phyloP scores from a whole-genome alignment of 257 asterid genomes.

The Solanum rostratum region DNA sequence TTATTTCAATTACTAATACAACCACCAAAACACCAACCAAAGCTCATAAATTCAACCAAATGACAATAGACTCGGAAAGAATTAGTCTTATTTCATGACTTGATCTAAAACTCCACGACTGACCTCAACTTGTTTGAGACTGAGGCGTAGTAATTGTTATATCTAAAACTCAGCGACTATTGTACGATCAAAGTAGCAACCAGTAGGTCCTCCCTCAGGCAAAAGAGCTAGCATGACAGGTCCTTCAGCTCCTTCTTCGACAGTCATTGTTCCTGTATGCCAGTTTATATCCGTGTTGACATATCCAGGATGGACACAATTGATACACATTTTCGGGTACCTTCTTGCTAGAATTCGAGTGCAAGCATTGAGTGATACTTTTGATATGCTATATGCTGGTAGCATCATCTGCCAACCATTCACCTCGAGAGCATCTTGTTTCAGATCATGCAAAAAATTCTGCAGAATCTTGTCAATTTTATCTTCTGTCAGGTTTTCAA shows the following conservation, averaged over 20 bases:
- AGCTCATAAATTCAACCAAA: neutral
- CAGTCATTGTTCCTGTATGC: constrained; percentile 45
- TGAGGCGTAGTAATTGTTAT: neutral
- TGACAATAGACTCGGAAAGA: neutral
- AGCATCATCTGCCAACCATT: constrained; percentile 79
- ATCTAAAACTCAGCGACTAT: constrained; percentile 34
- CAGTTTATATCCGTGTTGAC: constrained; percentile 64
- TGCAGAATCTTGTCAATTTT: constrained; percentile 41
- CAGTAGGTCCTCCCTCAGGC: constrained; percentile 60
- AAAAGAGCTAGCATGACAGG: constrained; percentile 56
- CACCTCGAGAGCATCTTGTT: constrained; percentile 36
- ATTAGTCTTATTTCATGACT: neutral
- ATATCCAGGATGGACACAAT: constrained; percentile 72
- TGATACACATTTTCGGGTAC: constrained; percentile 52
- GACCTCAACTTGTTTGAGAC: neutral
- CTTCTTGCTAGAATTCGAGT: constrained; percentile 63
- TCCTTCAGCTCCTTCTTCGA: constrained; percentile 65
- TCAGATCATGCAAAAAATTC: constrained; percentile 38
- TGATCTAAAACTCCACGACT: neutral
- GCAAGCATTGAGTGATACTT: constrained; percentile 61
- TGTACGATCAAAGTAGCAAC: constrained; percentile 62
- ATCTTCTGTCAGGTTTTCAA: constrained; percentile 49
- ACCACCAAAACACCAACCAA: neutral
- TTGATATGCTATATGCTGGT: constrained; percentile 76
- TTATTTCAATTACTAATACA: neutral